Percentiles rank a stretch among this genome's conserved stretches.
Conservation (phyloP, 768 basidiomycete species). For the Mycena galericulata region DNA sequence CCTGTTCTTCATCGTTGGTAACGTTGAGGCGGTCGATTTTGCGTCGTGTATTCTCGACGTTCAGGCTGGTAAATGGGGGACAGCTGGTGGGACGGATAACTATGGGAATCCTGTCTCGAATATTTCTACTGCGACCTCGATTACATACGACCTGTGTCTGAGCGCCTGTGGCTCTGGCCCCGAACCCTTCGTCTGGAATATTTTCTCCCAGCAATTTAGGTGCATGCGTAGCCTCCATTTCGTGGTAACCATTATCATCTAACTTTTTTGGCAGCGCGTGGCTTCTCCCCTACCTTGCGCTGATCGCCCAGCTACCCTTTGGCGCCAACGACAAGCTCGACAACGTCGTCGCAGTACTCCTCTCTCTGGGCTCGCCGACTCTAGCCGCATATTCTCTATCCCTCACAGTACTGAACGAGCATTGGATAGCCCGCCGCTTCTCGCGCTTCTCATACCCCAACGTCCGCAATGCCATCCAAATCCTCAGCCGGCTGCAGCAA, state of each 20-base stretch:
- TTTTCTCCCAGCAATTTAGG: conserved; percentile 48
- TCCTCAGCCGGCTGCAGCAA: conserved; percentile 54
- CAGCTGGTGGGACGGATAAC: conserved; percentile 25
- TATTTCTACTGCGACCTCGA: conserved; percentile 32
- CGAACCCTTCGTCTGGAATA: conserved; percentile 39
- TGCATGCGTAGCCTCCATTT: neutral
- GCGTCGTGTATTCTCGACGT: conserved; percentile 1
- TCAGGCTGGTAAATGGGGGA: neutral
- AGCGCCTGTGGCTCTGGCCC: conserved; percentile 35
- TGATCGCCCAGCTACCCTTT: conserved; percentile 58
- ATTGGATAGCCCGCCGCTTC: conserved; percentile 49
- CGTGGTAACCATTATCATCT: neutral
- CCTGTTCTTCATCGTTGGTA: neutral
- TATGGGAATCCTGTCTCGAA: conserved; percentile 30
- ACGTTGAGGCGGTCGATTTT: conserved; percentile 5
- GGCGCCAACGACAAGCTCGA: conserved; percentile 47
- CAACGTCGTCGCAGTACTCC: conserved; percentile 50
- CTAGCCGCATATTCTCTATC: conserved; percentile 55
- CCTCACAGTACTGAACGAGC: conserved; percentile 37
- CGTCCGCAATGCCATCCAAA: conserved; percentile 42
- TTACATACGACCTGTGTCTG: conserved; percentile 39
- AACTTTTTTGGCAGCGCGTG: conserved; percentile 41
- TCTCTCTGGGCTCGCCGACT: conserved; percentile 55
- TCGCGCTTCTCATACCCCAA: conserved; percentile 40
- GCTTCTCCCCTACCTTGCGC: conserved; percentile 57